Percentiles rank a stretch among this genome's conserved stretches.
Evolutionary conservation across 2,329 filamentous ascomycete genomes (phyloP).

Genomic region (Cordyceps cateniannulata): DNA sequence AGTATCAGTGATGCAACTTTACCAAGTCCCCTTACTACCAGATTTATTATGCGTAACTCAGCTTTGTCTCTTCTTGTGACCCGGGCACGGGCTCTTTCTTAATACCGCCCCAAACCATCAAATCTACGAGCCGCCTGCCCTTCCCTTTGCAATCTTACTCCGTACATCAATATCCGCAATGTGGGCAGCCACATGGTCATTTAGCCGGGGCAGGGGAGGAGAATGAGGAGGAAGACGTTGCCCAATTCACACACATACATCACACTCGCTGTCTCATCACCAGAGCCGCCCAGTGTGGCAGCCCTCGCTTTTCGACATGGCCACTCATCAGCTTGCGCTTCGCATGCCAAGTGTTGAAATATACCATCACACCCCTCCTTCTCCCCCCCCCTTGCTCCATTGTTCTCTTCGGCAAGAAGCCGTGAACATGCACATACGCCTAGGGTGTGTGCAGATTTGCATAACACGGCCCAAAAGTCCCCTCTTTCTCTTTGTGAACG

Average conservation of each 20-base stretch:
- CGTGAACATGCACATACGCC: not conserved
- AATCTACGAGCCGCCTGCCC: not conserved
- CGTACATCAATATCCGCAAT: not conserved
- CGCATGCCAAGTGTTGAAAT: not conserved
- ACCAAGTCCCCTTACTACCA: no score
- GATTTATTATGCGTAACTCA: no score
- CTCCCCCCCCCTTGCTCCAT: not conserved
- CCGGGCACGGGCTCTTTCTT: not conserved
- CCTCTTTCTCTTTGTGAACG: not conserved
- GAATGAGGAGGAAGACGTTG: not conserved
- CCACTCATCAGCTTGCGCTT: not conserved
- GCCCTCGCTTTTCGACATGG: not conserved
- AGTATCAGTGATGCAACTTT: no score
- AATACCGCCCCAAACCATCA: not conserved
- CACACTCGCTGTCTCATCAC: not conserved
- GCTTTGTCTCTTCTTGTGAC: not conserved
- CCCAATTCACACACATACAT: not conserved
- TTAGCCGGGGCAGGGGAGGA: not conserved
- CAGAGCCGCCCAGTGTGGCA: not conserved
- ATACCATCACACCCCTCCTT: not conserved
- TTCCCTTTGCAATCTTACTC: not conserved
- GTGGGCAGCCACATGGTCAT: constrained; percentile 1
- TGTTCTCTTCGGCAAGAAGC: not conserved
- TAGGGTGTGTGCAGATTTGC: not conserved
- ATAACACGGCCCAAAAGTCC: not conserved